Conservation (phyloP, 495 filamentous ascomycete genomes). For the Glutinoglossum americanum region DNA sequence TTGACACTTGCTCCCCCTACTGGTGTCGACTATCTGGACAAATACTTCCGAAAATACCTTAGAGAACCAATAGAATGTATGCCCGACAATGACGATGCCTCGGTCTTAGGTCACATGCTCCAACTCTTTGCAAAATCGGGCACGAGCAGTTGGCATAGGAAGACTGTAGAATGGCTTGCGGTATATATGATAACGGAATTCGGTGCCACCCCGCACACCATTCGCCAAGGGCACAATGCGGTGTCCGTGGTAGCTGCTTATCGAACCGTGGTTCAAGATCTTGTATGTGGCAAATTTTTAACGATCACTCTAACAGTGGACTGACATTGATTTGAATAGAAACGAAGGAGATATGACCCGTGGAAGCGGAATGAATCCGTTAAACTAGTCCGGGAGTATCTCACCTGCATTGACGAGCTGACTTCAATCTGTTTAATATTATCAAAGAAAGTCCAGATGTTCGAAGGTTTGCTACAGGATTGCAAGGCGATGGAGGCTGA, state of each 20-base stretch:
- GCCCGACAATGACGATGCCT: slow-evolving; percentile 13
- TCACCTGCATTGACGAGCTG: slow-evolving; percentile 14
- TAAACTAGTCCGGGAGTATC: slow-evolving; percentile 13
- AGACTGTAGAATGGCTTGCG: slow-evolving; percentile 15
- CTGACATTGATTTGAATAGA: background rate
- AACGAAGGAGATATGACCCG: slow-evolving; percentile 11
- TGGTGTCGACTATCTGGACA: slow-evolving; percentile 15
- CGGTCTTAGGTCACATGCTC: slow-evolving; percentile 11
- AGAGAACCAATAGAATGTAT: slow-evolving; percentile 11
- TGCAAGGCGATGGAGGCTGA: background rate
- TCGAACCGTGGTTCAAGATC: slow-evolving; percentile 12
- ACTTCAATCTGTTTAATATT: slow-evolving; percentile 10
- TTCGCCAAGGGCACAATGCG: slow-evolving; percentile 14
- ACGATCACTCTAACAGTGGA: background rate
- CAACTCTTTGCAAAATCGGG: slow-evolving; percentile 13
- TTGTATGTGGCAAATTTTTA: slow-evolving; percentile 2
- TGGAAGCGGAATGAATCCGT: slow-evolving; percentile 14
- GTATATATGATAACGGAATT: slow-evolving; percentile 15
- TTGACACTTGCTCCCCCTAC: slow-evolving; percentile 14
- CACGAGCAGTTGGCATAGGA: slow-evolving; percentile 13
- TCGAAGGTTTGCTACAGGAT: background rate
- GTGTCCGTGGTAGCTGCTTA: slow-evolving; percentile 12
- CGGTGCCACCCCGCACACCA: slow-evolving; percentile 11
- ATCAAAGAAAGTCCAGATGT: slow-evolving; percentile 13
- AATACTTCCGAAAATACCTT: slow-evolving; percentile 10